Conservation (phyloP, 2,329 filamentous ascomycete species). For the Paecilomyces sp. region DNA sequence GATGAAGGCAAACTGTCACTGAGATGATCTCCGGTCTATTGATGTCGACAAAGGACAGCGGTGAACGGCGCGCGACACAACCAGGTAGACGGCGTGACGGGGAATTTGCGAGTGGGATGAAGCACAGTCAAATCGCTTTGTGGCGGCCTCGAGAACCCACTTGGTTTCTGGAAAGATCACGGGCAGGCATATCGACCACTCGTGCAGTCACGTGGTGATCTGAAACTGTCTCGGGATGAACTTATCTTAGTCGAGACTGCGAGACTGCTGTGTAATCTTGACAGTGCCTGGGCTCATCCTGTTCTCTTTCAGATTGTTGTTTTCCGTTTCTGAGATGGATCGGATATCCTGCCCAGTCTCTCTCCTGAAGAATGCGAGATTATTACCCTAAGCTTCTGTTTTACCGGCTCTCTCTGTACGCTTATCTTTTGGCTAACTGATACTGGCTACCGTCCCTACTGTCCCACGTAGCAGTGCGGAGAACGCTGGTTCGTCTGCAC, state of each 20-base stretch:
- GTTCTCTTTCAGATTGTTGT: background rate
- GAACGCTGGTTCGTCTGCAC: background rate
- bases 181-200: conserved; percentile 1
- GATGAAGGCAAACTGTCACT: background rate
- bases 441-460: conserved; percentile 16
- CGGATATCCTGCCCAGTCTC: background rate
- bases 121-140: conserved; percentile 29
- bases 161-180: conserved; percentile 12
- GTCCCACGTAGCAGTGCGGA: conserved; percentile 5
- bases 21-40: background rate
- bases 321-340: background rate
- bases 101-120: conserved; percentile 14
- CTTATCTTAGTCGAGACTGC: background rate
- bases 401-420: conserved; percentile 6
- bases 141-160: conserved; percentile 33
- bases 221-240: no score
- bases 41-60: background rate
- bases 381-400: background rate
- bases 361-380: background rate
- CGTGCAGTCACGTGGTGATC: conserved; percentile 4
- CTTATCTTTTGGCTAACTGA: conserved; percentile 12
- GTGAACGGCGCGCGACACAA: background rate
- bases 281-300: background rate
- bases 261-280: background rate
- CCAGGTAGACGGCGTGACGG: background rate